Conservation (phyloP, 1,284 basidiomycete species). For the Abortiporus biennis region DNA sequence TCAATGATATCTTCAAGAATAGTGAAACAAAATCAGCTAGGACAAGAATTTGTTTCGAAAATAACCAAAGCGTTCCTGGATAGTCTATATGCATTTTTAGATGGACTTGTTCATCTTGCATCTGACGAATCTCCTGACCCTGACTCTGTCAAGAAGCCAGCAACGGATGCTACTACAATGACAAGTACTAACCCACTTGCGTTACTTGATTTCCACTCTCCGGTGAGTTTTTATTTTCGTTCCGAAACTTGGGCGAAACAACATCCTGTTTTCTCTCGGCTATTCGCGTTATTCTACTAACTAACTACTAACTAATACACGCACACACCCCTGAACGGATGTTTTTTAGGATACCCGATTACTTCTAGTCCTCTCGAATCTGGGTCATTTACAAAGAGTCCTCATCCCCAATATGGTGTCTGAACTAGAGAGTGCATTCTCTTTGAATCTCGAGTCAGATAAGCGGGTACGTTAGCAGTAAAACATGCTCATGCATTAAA, state of each 20-base stretch:
- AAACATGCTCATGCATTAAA: not conserved
- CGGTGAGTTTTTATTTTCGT: slow-evolving; percentile 35
- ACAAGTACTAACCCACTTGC: slow-evolving; percentile 42
- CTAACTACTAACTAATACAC: slow-evolving; percentile 1
- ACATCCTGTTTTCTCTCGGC: not conserved
- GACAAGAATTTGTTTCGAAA: slow-evolving; percentile 56
- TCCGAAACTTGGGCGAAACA: not conserved
- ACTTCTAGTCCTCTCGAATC: slow-evolving; percentile 87
- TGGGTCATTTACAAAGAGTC: slow-evolving; percentile 67
- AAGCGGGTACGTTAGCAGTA: slow-evolving; percentile 41
- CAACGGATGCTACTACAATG: slow-evolving; percentile 24
- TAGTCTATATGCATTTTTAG: slow-evolving; percentile 82
- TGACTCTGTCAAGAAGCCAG: slow-evolving; percentile 29
- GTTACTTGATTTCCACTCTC: slow-evolving; percentile 53
- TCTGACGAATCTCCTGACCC: slow-evolving; percentile 62
- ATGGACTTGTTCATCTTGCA: slow-evolving; percentile 84
- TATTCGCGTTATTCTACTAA: no score
- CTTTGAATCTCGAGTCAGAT: slow-evolving; percentile 72
- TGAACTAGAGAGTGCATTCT: slow-evolving; percentile 78
- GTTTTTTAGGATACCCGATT: slow-evolving; percentile 75
- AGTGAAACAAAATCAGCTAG: slow-evolving; percentile 52
- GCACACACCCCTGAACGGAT: slow-evolving; percentile 7
- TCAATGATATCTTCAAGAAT: slow-evolving; percentile 36
- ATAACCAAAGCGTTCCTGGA: slow-evolving; percentile 89
- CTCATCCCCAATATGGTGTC: slow-evolving; percentile 78